These are phyloP conservation scores for Colletotrichum sp. DNA, from an alignment of 2,329 filamentous ascomycete species.

Conservation along the genomic window DNA sequence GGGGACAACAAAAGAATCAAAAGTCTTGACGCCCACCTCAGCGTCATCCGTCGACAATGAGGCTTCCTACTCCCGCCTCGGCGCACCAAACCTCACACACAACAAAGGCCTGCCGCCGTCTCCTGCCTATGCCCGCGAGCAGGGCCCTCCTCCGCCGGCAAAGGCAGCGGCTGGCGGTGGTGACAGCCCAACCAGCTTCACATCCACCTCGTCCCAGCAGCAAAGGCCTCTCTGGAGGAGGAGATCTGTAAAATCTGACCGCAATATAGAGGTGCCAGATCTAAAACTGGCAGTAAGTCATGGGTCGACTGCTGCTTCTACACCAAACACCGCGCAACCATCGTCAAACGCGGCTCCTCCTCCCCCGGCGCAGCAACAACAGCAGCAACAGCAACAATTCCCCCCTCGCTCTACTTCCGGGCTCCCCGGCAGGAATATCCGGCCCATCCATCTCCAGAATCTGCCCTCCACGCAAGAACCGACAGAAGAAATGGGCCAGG, in stretches of 20 bases:
- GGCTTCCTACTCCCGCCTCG: not conserved
- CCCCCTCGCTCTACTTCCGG: slow-evolving; percentile 15
- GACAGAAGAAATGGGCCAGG: slow-evolving; percentile 35
- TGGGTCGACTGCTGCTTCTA: slow-evolving; percentile 51
- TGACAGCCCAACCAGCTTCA: slow-evolving; percentile 23
- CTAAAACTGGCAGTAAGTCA: slow-evolving; percentile 54
- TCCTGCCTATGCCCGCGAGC: not conserved
- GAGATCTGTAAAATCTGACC: slow-evolving; percentile 54
- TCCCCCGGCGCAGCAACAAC: not conserved
- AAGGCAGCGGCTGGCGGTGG: not conserved
- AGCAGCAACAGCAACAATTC: not conserved
- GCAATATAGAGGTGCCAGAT: slow-evolving; percentile 49
- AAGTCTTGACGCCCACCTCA: not conserved
- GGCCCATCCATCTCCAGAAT: slow-evolving; percentile 19
- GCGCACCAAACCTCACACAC: slow-evolving; percentile 7
- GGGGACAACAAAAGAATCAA: slow-evolving; percentile 8
- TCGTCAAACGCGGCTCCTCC: slow-evolving; percentile 4
- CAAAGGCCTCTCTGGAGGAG: slow-evolving; percentile 51
- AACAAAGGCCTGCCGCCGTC: slow-evolving; percentile 19
- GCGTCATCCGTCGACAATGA: slow-evolving; percentile 9
- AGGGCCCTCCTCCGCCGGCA: not conserved
- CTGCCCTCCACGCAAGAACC: not conserved
- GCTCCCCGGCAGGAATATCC: slow-evolving; percentile 33
- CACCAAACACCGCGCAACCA: slow-evolving; percentile 14
- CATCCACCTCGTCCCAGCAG: slow-evolving; percentile 29